These are phyloP conservation scores for Cadophora malorum DNA, from an alignment of 2,329 filamentous ascomycete species.

Conservation along the genomic window DNA sequence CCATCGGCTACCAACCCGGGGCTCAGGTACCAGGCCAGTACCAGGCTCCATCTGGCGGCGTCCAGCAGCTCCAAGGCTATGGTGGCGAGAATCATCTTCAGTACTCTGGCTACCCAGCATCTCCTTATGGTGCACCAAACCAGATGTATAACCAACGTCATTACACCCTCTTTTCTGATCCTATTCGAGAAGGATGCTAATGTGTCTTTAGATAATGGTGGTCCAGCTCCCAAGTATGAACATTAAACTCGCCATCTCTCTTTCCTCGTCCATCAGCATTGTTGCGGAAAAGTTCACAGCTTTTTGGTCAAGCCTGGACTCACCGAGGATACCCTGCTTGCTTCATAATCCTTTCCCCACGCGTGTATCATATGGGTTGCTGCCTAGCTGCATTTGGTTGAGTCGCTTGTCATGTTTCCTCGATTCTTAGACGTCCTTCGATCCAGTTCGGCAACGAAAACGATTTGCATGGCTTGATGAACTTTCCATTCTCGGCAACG, in stretches of 20 bases:
- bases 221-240: constrained; percentile 44
- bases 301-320: constrained; percentile 27
- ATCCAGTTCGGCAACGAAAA: constrained; percentile 43
- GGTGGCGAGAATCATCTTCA: constrained; percentile 47
- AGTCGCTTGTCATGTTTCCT: constrained; percentile 40
- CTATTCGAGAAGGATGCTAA: constrained; percentile 36
- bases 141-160: constrained; percentile 67
- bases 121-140: constrained; percentile 58
- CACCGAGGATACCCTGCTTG: constrained; percentile 32
- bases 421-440: constrained; percentile 41
- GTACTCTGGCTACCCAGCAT: constrained; percentile 64
- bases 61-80: constrained; percentile 65
- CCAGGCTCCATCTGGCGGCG: constrained; percentile 61
- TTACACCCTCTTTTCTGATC: constrained; percentile 40
- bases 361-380: constrained; percentile 47
- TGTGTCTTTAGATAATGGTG: constrained; percentile 42
- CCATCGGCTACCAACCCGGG: constrained; percentile 74
- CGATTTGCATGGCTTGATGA: constrained; percentile 44
- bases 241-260: constrained; percentile 37
- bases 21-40: constrained; percentile 66
- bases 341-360: constrained; percentile 37
- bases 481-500: constrained; percentile 33
- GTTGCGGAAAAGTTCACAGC: constrained; percentile 24
- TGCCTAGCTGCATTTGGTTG: constrained; percentile 44
- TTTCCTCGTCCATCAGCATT: constrained; percentile 25